phyloP scores from a whole-genome alignment of 176 grass and related monocot genomes.

The Cymbopogon citratus region DNA sequence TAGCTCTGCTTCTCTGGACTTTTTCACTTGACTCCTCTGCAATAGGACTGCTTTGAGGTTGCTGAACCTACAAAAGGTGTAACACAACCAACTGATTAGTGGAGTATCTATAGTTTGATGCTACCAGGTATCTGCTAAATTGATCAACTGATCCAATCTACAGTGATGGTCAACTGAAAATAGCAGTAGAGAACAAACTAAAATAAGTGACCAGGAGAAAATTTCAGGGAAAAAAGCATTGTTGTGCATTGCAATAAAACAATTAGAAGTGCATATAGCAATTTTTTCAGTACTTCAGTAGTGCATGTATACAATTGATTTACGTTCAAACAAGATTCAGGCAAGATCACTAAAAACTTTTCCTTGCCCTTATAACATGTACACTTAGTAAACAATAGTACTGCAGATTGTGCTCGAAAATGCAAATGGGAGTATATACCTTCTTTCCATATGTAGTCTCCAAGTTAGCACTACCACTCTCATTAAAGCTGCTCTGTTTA shows the following conservation, averaged over 20 bases:
- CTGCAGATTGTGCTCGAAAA: not conserved
- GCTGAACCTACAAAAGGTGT: conserved; percentile 15
- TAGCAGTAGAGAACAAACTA: conserved; percentile 7
- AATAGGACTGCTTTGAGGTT: conserved; percentile 20
- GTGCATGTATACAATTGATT: not conserved
- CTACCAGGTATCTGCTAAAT: not conserved
- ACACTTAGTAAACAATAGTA: not conserved
- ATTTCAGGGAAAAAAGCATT: not conserved
- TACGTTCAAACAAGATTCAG: not conserved
- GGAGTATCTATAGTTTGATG: not conserved
- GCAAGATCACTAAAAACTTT: not conserved
- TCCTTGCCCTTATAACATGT: not conserved
- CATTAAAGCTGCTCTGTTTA: not conserved
- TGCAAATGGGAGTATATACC: conserved; percentile 36
- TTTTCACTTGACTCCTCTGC: not conserved
- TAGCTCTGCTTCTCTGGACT: not conserved
- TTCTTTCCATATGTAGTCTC: conserved; percentile 34
- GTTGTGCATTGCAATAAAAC: not conserved
- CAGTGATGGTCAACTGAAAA: not conserved
- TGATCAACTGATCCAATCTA: not conserved
- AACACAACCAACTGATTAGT: conserved; percentile 7
- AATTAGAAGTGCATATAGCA: not conserved
- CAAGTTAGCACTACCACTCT: conserved; percentile 11
- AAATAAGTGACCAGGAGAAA: not conserved
- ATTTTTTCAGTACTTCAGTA: conserved; percentile 5